These are phyloP conservation scores for Entophlyctis luteolus DNA, from an alignment of 192 early-diverging fungal species.

Conservation along the genomic window DNA sequence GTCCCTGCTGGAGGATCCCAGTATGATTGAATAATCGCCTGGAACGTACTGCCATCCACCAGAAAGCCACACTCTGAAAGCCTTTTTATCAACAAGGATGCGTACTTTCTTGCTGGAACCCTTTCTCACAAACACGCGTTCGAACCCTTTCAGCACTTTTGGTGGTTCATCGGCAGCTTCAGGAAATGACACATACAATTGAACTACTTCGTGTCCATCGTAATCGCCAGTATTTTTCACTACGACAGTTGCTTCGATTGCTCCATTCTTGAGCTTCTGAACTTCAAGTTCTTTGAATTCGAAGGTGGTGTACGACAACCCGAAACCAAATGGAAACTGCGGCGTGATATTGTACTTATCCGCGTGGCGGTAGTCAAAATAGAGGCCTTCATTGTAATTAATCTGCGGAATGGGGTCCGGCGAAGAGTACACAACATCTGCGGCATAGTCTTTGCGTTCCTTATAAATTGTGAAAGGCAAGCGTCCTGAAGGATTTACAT, in stretches of 20 bases:
- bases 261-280: constrained; percentile 21
- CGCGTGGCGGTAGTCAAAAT: constrained; percentile 57
- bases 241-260: constrained; percentile 51
- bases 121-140: constrained; percentile 31
- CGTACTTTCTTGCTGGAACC: constrained; percentile 41
- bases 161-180: constrained; percentile 23
- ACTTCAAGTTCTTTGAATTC: constrained; percentile 38
- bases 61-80: constrained; percentile 47
- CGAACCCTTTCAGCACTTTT: constrained; percentile 39
- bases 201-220: constrained; percentile 43
- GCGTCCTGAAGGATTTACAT: constrained; percentile 62
- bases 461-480: constrained; percentile 63
- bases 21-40: constrained; percentile 47
- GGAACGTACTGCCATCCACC: constrained; percentile 41
- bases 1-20: constrained; percentile 55
- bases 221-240: constrained; percentile 38
- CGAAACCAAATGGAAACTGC: constrained; percentile 55
- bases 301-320: constrained; percentile 64
- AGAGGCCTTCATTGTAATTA: constrained; percentile 51
- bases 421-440: constrained; percentile 22
- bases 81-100: constrained; percentile 35
- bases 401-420: constrained; percentile 24
- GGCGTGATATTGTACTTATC: constrained; percentile 48
- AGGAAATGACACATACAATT: constrained; percentile 45
- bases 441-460: constrained; percentile 39